phyloP scores from a whole-genome alignment of 352 stramenopile species.

The Aphanomyces euteiches region DNA sequence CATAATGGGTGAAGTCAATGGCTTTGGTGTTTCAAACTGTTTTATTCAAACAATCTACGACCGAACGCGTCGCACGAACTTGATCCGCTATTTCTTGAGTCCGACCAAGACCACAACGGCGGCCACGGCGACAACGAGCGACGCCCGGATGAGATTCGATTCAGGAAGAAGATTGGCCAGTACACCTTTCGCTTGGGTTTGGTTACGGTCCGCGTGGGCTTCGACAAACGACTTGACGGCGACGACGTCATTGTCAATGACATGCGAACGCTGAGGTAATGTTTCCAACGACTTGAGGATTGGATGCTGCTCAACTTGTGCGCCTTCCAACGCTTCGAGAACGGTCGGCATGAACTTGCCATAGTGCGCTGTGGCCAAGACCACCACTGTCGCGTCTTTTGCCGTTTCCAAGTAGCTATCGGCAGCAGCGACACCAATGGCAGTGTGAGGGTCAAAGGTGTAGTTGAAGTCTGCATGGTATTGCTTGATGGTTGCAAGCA shows the following conservation, averaged over 20 bases:
- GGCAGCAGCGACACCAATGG: slow-evolving; percentile 91
- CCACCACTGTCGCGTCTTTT: slow-evolving; percentile 78
- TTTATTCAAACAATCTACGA: not conserved
- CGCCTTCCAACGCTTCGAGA: slow-evolving; percentile 78
- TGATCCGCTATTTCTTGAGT: slow-evolving; percentile 32
- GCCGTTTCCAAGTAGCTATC: slow-evolving; percentile 69
- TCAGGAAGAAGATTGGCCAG: slow-evolving; percentile 21
- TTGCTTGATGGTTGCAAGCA: slow-evolving; percentile 89
- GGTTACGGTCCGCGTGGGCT: slow-evolving; percentile 34
- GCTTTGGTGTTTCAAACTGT: too few relatives aligned
- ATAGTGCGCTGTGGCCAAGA: slow-evolving; percentile 96
- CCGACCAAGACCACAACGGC: slow-evolving; percentile 38
- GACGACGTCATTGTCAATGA: slow-evolving; percentile 60
- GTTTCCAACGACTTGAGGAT: slow-evolving; percentile 71
- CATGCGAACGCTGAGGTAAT: slow-evolving; percentile 56
- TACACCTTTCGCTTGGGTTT: slow-evolving; percentile 30
- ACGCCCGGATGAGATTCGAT: slow-evolving; percentile 38
- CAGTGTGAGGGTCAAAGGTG: slow-evolving; percentile 96
- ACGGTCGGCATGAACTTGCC: slow-evolving; percentile 96
- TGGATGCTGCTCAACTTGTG: slow-evolving; percentile 65
- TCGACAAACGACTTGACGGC: slow-evolving; percentile 60
- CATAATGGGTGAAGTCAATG: too few relatives aligned
- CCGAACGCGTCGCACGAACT: not conserved
- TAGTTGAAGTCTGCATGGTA: slow-evolving; percentile 91
- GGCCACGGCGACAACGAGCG: slow-evolving; percentile 41